A percentile compares a stretch with the other conserved stretches of the same genome.
phyloP scores from a whole-genome alignment of 2,329 filamentous ascomycete species.

The Penicillium sp. region DNA sequence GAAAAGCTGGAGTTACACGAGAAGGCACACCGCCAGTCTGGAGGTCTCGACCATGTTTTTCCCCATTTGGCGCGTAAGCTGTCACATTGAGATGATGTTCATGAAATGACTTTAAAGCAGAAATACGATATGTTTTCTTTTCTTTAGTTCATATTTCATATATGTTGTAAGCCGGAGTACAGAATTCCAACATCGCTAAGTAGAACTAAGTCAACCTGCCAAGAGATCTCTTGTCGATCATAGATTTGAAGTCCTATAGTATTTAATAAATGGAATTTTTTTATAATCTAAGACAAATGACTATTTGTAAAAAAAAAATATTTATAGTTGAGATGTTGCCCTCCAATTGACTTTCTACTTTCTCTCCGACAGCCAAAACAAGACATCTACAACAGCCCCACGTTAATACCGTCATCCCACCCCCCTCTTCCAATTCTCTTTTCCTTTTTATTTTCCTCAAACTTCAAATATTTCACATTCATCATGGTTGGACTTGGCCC shows the following conservation, averaged over 20 bases:
- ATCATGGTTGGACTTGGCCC: conserved; percentile 65
- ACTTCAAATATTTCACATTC: conserved; percentile 18
- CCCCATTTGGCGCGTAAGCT: conserved; percentile 32
- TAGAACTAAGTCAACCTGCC: no score
- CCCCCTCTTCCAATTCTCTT: conserved; percentile 12
- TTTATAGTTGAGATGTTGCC: not conserved
- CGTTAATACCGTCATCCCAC: conserved; percentile 24
- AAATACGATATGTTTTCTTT: not conserved
- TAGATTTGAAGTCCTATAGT: no score
- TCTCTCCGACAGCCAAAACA: conserved; percentile 25
- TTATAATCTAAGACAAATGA: no score
- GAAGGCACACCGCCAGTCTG: conserved; percentile 12
- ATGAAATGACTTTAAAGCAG: conserved; percentile 1
- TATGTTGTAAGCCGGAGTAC: no score
- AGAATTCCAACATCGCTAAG: no score
- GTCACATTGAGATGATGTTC: conserved; percentile 5
- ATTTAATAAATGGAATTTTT: no score
- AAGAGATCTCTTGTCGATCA: no score
- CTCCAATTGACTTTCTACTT: conserved; percentile 10
- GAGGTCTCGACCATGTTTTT: conserved; percentile 37
- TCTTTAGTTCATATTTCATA: no score
- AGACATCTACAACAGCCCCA: conserved; percentile 24
- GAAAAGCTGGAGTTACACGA: conserved; percentile 27
- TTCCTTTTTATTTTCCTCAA: not conserved
- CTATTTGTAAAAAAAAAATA: no score